Evolutionary conservation across 2,329 filamentous ascomycete species (phyloP).

Genomic region (Pezicula neosporulosa): DNA sequence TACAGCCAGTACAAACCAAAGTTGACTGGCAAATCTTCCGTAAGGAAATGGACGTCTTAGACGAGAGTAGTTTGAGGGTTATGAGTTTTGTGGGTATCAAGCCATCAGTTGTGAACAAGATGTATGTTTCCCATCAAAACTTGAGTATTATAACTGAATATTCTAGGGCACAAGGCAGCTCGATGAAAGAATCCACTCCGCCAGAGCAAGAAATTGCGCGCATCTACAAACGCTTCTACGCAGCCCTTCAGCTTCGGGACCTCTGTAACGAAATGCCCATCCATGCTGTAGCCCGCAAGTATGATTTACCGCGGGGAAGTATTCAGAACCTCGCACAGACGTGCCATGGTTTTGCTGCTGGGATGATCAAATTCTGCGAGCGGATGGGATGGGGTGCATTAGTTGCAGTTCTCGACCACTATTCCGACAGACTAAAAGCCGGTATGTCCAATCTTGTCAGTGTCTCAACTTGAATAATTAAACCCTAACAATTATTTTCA

Average conservation of each 20-base stretch:
- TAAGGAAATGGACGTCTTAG: slow-evolving; percentile 65
- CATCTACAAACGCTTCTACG: slow-evolving; percentile 70
- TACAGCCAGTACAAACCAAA: slow-evolving; percentile 52
- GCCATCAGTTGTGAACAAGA: slow-evolving; percentile 61
- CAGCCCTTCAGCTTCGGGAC: slow-evolving; percentile 74
- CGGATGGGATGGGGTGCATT: slow-evolving; percentile 74
- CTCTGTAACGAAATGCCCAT: slow-evolving; percentile 74
- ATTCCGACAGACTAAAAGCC: slow-evolving; percentile 69
- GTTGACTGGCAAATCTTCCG: slow-evolving; percentile 73
- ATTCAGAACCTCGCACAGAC: slow-evolving; percentile 72
- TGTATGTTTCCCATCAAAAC: slow-evolving; percentile 41
- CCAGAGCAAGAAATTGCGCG: slow-evolving; percentile 58
- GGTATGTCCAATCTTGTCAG: slow-evolving; percentile 12
- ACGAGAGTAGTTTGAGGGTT: slow-evolving; percentile 69
- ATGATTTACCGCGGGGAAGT: slow-evolving; percentile 64
- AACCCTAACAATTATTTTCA: slow-evolving; percentile 2
- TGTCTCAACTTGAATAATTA: neutral
- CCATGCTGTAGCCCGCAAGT: slow-evolving; percentile 66
- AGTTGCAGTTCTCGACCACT: slow-evolving; percentile 70
- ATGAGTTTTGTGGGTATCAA: slow-evolving; percentile 66
- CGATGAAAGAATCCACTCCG: slow-evolving; percentile 57
- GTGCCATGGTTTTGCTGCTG: slow-evolving; percentile 74
- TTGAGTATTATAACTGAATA: slow-evolving; percentile 2
- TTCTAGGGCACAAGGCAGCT: slow-evolving; percentile 61
- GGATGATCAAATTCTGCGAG: slow-evolving; percentile 77